phyloP scores from a whole-genome alignment of 768 basidiomycete species.

The Mycena floridula region DNA sequence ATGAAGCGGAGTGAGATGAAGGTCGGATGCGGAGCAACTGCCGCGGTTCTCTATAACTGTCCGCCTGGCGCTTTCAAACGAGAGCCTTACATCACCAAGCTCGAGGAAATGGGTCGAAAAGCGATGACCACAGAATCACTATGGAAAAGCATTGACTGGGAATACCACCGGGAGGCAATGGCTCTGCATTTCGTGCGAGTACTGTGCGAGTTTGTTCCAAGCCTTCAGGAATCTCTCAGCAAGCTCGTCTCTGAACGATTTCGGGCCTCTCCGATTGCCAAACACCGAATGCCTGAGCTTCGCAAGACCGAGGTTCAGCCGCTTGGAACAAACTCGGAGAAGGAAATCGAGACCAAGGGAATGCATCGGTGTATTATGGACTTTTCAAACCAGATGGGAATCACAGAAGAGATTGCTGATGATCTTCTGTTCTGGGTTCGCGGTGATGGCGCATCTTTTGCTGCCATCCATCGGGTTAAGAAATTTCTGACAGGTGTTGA shows the following conservation, averaged over 20 bases:
- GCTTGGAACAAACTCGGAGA: slow-evolving; percentile 2
- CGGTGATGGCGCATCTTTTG: slow-evolving; percentile 1
- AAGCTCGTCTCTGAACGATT: background rate
- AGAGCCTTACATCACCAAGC: background rate
- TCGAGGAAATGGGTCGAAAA: background rate
- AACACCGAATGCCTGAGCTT: background rate
- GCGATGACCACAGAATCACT: background rate
- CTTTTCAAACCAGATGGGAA: background rate
- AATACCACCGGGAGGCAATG: background rate
- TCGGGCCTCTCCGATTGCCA: background rate
- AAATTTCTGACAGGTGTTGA: no score
- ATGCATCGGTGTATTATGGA: background rate
- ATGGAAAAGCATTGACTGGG: background rate
- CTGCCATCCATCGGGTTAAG: background rate
- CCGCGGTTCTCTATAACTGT: background rate
- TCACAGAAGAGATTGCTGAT: background rate
- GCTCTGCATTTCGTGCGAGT: background rate
- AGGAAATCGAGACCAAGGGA: background rate
- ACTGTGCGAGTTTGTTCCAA: background rate
- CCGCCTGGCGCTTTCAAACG: background rate
- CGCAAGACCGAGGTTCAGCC: slow-evolving; percentile 2
- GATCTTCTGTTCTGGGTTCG: background rate
- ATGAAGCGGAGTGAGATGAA: background rate
- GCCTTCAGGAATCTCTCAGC: background rate
- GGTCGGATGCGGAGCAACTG: background rate